Evolutionary conservation across 1,284 basidiomycete species (phyloP), one percentile per base, ranked within the genome.

Genomic region (Uromyces viciae-fabae): DNA sequence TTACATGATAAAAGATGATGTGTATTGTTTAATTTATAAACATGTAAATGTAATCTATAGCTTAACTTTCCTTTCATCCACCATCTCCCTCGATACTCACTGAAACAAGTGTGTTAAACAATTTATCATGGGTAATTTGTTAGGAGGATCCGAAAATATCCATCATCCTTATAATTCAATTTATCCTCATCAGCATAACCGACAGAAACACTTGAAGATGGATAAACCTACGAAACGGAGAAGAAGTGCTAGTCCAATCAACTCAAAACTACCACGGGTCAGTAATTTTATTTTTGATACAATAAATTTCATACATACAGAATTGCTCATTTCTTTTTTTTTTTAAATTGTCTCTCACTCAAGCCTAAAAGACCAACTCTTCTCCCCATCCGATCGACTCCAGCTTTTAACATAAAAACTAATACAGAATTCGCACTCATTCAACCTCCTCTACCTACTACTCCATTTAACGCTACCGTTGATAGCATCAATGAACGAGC

Each of bases 401-500:
- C 71, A 36, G 28, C 52, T 28, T 28, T 73, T 28, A 38, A 22
- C 22, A 73, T 38, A 73, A 38, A n/a, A 14, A 73, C n/a, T 28
- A 56, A 73, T 22, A 49, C 54, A 17, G 52, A 73, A n/a, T 5
- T 22, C 4, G 3, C 22, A 3, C 22, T 33, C 3, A 56, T n/a
- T 52, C 71, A 56, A 42, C 17, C 52, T 17, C 36, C 17, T 1
- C 14, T 36, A 28, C 28, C 36, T n/a, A 58, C 33, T n/a, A 43
- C 71, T 2, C 38, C 52, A 31, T 54, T 73, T 3, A 73, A 9
- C 40, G 71, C 71, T 15, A 49, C 71, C 49, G 71, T 73, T 15
- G 71, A 73, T n/a, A 73, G 71, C 14, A 73, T 73, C 8, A 73
- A 73, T 36, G 71, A 73, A 52, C 52, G 71, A 40, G 36, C 71